These are phyloP conservation scores for Candida nanaspora DNA, from an alignment of 805 yeast genomes.

Conservation along the genomic window DNA sequence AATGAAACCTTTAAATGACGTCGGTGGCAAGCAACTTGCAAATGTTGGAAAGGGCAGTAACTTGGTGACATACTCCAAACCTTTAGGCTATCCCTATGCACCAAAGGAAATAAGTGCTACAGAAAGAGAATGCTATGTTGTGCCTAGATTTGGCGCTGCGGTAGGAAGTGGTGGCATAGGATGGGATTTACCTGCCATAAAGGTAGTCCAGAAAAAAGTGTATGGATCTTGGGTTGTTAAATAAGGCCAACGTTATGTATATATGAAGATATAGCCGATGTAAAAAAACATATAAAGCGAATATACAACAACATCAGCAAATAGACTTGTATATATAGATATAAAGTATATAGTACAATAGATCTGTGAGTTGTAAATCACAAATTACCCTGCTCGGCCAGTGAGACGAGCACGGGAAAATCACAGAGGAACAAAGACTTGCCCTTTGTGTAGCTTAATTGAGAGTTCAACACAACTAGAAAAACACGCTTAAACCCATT, in stretches of 20 bases:
- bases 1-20: constrained; percentile 70
- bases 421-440: no score
- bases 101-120: constrained; percentile 60
- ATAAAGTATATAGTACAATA: no score
- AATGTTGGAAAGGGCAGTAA: constrained; percentile 71
- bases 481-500: constrained; percentile 1
- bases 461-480: not conserved
- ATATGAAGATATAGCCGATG: not conserved
- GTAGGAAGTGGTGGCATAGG: constrained; percentile 81
- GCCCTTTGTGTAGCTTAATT: no score
- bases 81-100: constrained; percentile 84
- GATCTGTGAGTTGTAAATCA: no score
- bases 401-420: no score
- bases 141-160: constrained; percentile 83
- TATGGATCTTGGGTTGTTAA: constrained; percentile 57
- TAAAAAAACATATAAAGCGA: no score
- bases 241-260: not conserved
- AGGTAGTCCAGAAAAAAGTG: constrained; percentile 63
- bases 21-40: constrained; percentile 67
- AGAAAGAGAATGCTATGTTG: constrained; percentile 80
- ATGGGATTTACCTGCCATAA: constrained; percentile 83
- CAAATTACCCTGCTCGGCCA: no score
- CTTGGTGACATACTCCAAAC: constrained; percentile 79
- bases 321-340: no score
- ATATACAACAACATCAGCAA: no score